Evolutionary conservation across 2,329 filamentous ascomycete species (phyloP).

Genomic region (Tricladium varicosporioides): DNA sequence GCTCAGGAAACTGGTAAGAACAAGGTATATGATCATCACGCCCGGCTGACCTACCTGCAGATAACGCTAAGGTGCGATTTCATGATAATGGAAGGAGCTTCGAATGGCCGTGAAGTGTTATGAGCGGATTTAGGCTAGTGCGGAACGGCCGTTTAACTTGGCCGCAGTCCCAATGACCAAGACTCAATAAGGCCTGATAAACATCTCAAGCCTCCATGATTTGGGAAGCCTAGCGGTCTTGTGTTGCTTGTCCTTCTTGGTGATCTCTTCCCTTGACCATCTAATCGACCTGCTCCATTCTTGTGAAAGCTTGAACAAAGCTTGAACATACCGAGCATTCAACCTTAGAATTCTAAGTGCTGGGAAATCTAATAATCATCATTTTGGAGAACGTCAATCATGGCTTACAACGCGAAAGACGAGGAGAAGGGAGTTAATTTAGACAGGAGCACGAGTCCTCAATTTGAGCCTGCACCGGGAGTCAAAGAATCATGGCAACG

Average conservation of each 20-base stretch:
- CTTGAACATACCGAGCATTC: background rate
- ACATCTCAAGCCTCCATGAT: too few relatives aligned
- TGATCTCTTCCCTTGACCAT: background rate
- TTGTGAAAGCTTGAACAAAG: background rate
- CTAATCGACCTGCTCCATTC: background rate
- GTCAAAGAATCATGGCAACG: conserved; percentile 19
- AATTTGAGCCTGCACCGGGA: background rate
- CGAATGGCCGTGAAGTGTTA: background rate
- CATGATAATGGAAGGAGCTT: background rate
- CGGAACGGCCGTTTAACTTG: too few relatives aligned
- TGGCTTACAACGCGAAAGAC: background rate
- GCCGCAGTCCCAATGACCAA: too few relatives aligned
- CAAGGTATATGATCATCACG: background rate
- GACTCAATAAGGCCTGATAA: too few relatives aligned
- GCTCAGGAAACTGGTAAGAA: too few relatives aligned
- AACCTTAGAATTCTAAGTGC: background rate
- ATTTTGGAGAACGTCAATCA: background rate
- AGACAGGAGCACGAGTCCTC: background rate
- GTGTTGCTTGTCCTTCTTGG: background rate
- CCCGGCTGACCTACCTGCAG: background rate
- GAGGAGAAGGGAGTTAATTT: background rate
- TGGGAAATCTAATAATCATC: background rate
- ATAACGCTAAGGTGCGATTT: background rate
- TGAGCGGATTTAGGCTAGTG: background rate
- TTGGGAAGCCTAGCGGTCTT: too few relatives aligned